These are phyloP conservation scores for Pseudocercospora macadamiae DNA, from an alignment of 2,329 filamentous ascomycete species.

Conservation along the genomic window DNA sequence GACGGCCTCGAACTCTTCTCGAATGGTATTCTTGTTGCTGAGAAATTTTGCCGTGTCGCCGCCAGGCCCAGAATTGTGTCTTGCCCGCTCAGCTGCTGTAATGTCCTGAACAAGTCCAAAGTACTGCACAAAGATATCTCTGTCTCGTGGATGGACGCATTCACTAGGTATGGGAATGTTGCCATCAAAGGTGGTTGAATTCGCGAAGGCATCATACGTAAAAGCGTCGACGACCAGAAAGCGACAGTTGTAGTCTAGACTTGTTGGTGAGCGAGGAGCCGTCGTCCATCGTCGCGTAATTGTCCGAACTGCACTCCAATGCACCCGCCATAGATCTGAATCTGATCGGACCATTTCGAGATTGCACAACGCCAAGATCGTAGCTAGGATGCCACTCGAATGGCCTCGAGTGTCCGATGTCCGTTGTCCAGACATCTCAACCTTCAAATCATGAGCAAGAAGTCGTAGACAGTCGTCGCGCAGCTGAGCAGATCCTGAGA, in stretches of 20 bases:
- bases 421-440: background rate
- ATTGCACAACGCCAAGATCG: constrained; percentile 15
- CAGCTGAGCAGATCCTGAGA: constrained; percentile 4
- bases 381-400: constrained; percentile 7
- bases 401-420: background rate
- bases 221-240: constrained; percentile 12
- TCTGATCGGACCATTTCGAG: constrained; percentile 15
- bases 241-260: constrained; percentile 4
- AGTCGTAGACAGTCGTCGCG: constrained; percentile 10
- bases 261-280: constrained; percentile 1
- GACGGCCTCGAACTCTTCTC: constrained; percentile 5
- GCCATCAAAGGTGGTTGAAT: constrained; percentile 10
- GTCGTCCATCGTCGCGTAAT: constrained; percentile 16
- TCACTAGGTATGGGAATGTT: constrained; percentile 8
- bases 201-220: constrained; percentile 11
- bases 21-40: background rate
- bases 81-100: constrained; percentile 7
- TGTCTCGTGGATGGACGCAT: constrained; percentile 10
- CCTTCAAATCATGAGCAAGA: constrained; percentile 5
- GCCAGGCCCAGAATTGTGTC: background rate
- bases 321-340: constrained; percentile 15
- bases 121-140: constrained; percentile 8
- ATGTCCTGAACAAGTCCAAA: constrained; percentile 12
- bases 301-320: constrained; percentile 15
- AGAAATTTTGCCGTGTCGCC: constrained; percentile 1